Conservation (phyloP, 305 asterid species). For the Fraxinus ornus region DNA sequence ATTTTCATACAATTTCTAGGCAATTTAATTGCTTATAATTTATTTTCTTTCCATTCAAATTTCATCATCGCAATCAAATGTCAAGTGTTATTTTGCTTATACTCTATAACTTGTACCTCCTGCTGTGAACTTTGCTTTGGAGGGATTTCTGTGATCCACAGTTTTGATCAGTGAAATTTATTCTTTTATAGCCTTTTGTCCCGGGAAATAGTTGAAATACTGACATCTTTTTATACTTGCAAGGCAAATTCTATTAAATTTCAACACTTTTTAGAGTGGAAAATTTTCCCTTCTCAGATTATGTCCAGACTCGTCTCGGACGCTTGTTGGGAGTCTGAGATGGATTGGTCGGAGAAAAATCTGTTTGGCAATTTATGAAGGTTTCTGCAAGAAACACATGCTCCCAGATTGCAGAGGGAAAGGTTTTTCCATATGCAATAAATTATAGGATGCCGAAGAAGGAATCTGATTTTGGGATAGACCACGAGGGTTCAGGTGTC, state of each 20-base stretch:
- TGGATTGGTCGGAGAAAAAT: neutral
- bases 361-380: neutral
- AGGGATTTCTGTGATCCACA: neutral
- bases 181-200: neutral
- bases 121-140: conserved; percentile 21
- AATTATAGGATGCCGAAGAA: neutral
- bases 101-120: neutral
- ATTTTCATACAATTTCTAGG: too few species aligned
- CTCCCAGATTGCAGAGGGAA: neutral
- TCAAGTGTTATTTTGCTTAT: conserved; percentile 12
- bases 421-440: neutral
- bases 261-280: neutral
- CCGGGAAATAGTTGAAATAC: neutral
- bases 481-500: too few species aligned
- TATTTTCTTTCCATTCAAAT: too few species aligned
- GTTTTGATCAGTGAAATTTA: conserved; percentile 14
- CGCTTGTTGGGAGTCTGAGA: neutral
- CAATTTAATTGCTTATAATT: too few species aligned
- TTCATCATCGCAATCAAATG: too few species aligned
- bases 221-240: neutral
- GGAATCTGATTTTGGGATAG: neutral
- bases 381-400: neutral
- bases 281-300: neutral
- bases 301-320: neutral
- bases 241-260: neutral